Evolutionary conservation across 768 basidiomycete species (phyloP).

Genomic region (Trametes coccinea): DNA sequence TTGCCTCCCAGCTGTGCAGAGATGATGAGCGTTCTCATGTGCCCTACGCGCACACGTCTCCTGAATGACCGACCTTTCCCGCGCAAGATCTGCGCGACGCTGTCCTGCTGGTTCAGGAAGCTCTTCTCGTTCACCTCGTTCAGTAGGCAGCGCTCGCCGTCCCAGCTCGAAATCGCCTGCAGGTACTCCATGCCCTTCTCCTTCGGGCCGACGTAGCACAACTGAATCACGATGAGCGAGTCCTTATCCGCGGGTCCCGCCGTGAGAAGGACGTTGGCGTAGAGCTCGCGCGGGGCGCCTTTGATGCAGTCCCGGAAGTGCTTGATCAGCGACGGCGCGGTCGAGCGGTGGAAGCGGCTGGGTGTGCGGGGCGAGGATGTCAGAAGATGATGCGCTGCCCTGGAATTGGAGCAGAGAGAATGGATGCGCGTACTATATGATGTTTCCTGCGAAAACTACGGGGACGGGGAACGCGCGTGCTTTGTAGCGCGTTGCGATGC

Average conservation of each 20-base stretch:
- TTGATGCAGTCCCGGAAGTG: slow-evolving; percentile 95
- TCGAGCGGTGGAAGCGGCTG: slow-evolving; percentile 86
- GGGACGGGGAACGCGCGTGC: slow-evolving; percentile 88
- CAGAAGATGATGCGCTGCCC: slow-evolving; percentile 6
- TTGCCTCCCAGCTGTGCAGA: slow-evolving; percentile 66
- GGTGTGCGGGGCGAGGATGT: background rate
- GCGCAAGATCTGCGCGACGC: slow-evolving; percentile 85
- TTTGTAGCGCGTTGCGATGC: slow-evolving; percentile 87
- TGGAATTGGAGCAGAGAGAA: background rate
- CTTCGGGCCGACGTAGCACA: slow-evolving; percentile 82
- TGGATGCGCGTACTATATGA: slow-evolving; percentile 71
- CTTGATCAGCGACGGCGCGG: slow-evolving; percentile 83
- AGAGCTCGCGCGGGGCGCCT: slow-evolving; percentile 81
- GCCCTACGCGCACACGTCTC: no score
- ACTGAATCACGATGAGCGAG: slow-evolving; percentile 87
- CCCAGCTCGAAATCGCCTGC: slow-evolving; percentile 86
- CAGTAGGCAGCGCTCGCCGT: slow-evolving; percentile 80
- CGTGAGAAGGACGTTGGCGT: slow-evolving; percentile 87
- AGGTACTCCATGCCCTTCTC: slow-evolving; percentile 76
- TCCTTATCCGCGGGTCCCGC: slow-evolving; percentile 84
- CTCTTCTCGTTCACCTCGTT: slow-evolving; percentile 92
- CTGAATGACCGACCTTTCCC: slow-evolving; percentile 60
- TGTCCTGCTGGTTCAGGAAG: slow-evolving; percentile 88
- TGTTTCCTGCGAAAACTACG: slow-evolving; percentile 88
- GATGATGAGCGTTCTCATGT: background rate